Conservation (phyloP, 352 stramenopile species). For the Phytopythium boreale region DNA sequence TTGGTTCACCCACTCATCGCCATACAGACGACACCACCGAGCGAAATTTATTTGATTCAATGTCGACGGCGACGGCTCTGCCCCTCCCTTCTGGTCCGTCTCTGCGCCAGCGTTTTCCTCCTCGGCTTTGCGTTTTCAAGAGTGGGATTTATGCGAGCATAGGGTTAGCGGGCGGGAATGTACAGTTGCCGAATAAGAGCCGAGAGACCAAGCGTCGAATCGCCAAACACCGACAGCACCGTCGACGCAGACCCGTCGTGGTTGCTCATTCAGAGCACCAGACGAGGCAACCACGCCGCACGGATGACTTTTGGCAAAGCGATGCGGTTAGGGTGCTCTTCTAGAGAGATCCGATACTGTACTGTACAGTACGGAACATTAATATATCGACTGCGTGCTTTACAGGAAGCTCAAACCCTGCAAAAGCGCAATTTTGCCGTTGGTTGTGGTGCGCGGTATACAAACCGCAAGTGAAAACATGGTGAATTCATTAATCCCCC, state of each 20-base stretch:
- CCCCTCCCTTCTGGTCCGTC: not conserved
- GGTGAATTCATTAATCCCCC: too few species aligned
- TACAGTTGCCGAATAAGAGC: conserved; percentile 3
- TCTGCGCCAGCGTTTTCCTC: not conserved
- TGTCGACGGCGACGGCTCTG: not conserved
- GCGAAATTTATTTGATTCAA: not conserved
- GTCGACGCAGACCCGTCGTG: not conserved
- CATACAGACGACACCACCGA: not conserved
- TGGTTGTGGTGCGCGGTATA: too few species aligned
- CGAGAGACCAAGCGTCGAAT: not conserved
- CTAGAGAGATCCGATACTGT: not conserved
- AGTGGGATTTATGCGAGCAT: not conserved
- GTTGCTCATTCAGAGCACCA: not conserved
- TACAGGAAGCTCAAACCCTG: not conserved
- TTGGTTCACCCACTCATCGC: conserved; percentile 2
- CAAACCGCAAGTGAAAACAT: too few species aligned
- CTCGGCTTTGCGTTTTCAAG: not conserved
- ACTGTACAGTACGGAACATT: too few species aligned
- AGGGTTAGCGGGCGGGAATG: not conserved
- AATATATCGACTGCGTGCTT: not conserved
- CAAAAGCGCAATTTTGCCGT: too few species aligned
- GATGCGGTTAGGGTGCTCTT: not conserved
- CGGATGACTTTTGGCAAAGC: not conserved
- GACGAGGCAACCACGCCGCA: conserved; percentile 1
- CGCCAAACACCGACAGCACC: not conserved